Conservation (phyloP, 2,329 filamentous ascomycete genomes). For the Cercospora sp. region DNA sequence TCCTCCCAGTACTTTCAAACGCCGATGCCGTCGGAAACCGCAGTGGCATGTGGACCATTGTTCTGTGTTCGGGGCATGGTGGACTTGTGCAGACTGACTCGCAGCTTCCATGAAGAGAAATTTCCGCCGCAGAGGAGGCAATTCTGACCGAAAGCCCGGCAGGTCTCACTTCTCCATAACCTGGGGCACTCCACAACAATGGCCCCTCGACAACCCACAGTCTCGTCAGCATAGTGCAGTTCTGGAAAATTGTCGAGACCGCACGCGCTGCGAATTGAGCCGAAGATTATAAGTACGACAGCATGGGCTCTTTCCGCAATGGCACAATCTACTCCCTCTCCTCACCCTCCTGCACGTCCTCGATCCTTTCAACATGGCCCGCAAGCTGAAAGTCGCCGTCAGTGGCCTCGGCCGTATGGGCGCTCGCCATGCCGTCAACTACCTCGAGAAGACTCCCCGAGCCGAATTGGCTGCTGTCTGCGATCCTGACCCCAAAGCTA, state of each 20-base stretch:
- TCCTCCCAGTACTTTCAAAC: neutral
- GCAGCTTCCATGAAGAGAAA: neutral
- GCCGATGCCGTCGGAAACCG: neutral
- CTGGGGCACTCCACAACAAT: neutral
- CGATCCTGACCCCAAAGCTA: slow-evolving; percentile 27
- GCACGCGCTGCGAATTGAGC: neutral
- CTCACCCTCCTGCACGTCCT: neutral
- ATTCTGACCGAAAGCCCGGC: neutral
- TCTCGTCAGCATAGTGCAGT: neutral
- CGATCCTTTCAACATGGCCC: neutral
- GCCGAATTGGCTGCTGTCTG: slow-evolving; percentile 55
- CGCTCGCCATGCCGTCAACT: slow-evolving; percentile 54
- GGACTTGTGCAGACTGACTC: neutral
- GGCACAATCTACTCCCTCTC: neutral
- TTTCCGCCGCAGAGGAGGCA: neutral
- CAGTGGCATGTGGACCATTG: neutral
- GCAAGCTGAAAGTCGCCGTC: slow-evolving; percentile 46
- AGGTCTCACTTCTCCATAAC: neutral
- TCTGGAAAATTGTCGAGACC: neutral
- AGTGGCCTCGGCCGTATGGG: slow-evolving; percentile 58
- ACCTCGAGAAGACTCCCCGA: slow-evolving; percentile 49
- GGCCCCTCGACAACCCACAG: neutral
- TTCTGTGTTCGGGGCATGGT: neutral
- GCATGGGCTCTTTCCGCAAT: neutral
- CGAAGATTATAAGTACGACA: neutral